Evolutionary conservation across 257 asterid species (phyloP), one percentile per base, ranked within the genome.

Genomic region (Ligustrum vulgare): DNA sequence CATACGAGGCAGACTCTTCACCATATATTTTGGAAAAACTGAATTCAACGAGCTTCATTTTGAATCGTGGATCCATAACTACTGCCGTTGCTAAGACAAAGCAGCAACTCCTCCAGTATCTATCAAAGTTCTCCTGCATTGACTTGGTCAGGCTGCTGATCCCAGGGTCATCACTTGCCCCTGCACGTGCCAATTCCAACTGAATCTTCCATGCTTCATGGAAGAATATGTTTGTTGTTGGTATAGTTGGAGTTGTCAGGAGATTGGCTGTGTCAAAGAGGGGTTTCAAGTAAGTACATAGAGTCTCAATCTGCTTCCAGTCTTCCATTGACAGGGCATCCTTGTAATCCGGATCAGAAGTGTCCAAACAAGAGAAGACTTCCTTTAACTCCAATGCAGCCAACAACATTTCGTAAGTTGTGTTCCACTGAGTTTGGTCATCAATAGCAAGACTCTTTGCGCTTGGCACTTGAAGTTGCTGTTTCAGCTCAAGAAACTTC

Each of bases 121-220:
- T 83, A 12, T 95, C 91, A 10, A 95, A 95, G 34, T 82, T 91
- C 80, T 86, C 97, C 75, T 90, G 93, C 96, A 95, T 93, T 8
- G 84, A 75, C 67, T 88, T 90, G 0, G 96, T 84, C 31, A 93
- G 87, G 45, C 85, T 72, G 34, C 89, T 78, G 69, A 87, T 77
- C 72, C 89, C 87, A 0, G 88, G 87, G 78, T 95, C 97, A 22
- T 91, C 97, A 5, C 86, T 89, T 8, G 84, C 72, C 3, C 91
- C 86, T 0, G 92, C 94, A 3, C 97, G 97, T 0, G 94, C 91
- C 34, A 93, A 74, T 71, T 95, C 98, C 81, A 95, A 65, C 79
- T 91, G 97, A 73, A 95, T 91, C 90, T 95, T 95, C 98, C 98
- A 95, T 6, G 91, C 98, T 82, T 95, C 98, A 12, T 93, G 99